Evolutionary conservation across 345 rosid species (phyloP).

Genomic region (Murraya koenigii): DNA sequence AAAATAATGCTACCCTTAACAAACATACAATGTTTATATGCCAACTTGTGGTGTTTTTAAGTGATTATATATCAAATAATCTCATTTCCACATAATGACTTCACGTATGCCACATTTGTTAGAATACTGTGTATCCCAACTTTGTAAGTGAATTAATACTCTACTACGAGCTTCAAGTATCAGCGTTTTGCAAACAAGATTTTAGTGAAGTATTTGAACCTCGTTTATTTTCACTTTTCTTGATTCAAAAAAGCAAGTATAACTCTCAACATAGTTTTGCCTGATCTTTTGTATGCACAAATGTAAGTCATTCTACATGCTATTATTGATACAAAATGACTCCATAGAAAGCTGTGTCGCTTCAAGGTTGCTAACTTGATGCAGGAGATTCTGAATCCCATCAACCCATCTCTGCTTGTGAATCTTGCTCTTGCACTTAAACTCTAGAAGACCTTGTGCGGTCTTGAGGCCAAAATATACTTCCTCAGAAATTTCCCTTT

Average conservation of each 20-base stretch:
- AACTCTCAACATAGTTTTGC: neutral
- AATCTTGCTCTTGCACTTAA: conserved; percentile 76
- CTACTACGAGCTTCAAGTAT: neutral
- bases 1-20: neutral
- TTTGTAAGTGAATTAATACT: neutral
- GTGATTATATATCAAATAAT: too few relatives aligned
- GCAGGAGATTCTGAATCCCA: conserved; percentile 69
- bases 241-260: neutral
- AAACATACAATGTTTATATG: too few relatives aligned
- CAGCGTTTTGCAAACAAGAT: neutral
- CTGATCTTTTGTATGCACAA: conserved; percentile 14
- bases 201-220: neutral
- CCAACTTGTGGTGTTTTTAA: too few relatives aligned
- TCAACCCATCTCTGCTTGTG: conserved; percentile 94
- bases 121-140: neutral
- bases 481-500: conserved; percentile 72
- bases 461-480: conserved; percentile 87
- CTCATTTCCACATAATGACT: too few relatives aligned
- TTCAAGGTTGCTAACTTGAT: conserved; percentile 50
- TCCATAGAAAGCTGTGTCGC: conserved; percentile 51
- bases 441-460: conserved; percentile 88
- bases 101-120: neutral
- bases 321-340: conserved; percentile 42
- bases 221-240: neutral
- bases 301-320: conserved; percentile 25